Percentiles rank a stretch among this genome's conserved stretches.
These are phyloP conservation scores for Areca catechu DNA, from an alignment of 176 grass and related monocot genomes.

Conservation along the genomic window DNA sequence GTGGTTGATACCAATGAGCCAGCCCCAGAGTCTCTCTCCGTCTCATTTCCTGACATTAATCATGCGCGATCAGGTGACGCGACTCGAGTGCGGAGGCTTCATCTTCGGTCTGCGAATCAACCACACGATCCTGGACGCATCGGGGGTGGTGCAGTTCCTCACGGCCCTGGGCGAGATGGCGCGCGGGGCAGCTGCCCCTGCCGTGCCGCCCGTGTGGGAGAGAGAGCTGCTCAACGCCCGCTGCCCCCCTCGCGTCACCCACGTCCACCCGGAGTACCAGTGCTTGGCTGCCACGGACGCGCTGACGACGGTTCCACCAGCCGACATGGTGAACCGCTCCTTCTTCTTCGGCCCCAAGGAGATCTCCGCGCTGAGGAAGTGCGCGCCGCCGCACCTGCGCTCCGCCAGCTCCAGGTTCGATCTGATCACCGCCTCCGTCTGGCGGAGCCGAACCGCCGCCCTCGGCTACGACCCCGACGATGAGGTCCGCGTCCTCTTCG, in stretches of 20 bases:
- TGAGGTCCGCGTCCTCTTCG: conserved; percentile 52
- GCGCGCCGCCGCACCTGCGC: conserved; percentile 25
- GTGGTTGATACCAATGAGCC: too few species aligned
- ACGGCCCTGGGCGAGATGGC: conserved; percentile 50
- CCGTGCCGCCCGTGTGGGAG: conserved; percentile 41
- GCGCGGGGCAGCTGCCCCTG: conserved; percentile 23
- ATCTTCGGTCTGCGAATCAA: conserved; percentile 51
- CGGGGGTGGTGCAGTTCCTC: conserved; percentile 57
- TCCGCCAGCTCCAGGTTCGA: conserved; percentile 39
- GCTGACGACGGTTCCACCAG: neutral
- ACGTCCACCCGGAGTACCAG: conserved; percentile 51
- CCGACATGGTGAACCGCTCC: conserved; percentile 11
- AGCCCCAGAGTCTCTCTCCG: too few species aligned
- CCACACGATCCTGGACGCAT: conserved; percentile 50
- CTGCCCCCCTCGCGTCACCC: conserved; percentile 9
- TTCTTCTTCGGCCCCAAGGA: conserved; percentile 43
- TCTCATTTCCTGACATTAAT: too few species aligned
- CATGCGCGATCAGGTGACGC: conserved; percentile 32
- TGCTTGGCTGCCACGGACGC: conserved; percentile 22
- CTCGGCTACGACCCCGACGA: conserved; percentile 30
- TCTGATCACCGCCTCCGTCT: conserved; percentile 52
- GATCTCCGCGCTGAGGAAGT: conserved; percentile 36
- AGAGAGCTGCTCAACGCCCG: conserved; percentile 42
- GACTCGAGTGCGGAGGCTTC: conserved; percentile 55
- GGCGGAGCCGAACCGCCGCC: conserved; percentile 48